These are phyloP conservation scores for Withania somnifera DNA, from an alignment of 305 asterid genomes.

Conservation along the genomic window DNA sequence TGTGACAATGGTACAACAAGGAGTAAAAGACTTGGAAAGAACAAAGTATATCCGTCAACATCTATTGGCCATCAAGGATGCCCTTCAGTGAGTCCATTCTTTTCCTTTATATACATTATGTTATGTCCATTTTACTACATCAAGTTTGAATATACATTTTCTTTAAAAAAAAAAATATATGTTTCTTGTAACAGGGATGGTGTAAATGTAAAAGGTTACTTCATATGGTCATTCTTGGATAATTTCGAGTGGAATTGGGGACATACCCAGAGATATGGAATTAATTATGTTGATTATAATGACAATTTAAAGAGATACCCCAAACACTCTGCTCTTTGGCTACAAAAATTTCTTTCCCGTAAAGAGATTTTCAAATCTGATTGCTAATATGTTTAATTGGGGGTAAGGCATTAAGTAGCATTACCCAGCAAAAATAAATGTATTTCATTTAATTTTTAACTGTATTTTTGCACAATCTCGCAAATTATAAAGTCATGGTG, in stretches of 20 bases:
- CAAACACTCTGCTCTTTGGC: neutral
- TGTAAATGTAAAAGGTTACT: neutral
- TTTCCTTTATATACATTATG: too few species aligned
- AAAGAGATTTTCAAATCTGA: neutral
- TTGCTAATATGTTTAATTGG: neutral
- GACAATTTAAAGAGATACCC: neutral
- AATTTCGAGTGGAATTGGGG: neutral
- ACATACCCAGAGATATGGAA: neutral
- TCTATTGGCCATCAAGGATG: neutral
- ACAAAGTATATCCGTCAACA: neutral
- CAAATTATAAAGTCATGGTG: too few species aligned
- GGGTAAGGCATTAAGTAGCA: too few species aligned
- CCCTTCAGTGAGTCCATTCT: neutral
- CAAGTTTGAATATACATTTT: neutral
- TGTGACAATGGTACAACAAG: neutral
- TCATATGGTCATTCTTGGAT: neutral
- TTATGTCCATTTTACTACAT: neutral
- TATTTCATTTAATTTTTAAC: too few species aligned
- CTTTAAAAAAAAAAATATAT: neutral
- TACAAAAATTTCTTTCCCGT: neutral
- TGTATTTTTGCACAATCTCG: too few species aligned
- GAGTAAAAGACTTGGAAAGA: neutral
- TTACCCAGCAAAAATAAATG: too few species aligned
- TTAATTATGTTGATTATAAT: neutral
- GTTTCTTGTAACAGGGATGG: neutral